Conservation (phyloP, 1,139 yeast genomes). For the Candida tunisiensis region DNA sequence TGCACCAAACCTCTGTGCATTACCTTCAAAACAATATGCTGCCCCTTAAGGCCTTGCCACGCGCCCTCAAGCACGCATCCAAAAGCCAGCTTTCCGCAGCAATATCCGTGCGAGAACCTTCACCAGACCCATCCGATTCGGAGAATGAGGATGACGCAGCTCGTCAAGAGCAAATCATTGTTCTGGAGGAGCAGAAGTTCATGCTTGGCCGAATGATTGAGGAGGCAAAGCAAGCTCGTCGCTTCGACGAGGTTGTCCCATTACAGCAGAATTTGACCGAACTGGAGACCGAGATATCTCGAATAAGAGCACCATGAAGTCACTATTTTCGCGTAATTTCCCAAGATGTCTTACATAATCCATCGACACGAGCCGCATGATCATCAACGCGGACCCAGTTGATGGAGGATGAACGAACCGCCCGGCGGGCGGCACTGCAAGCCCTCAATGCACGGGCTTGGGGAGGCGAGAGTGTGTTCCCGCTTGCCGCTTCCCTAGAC, state of each 20-base stretch:
- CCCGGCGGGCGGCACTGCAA: too few species aligned
- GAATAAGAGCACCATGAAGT: too few species aligned
- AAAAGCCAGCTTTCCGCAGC: too few species aligned
- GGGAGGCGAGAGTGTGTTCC: too few species aligned
- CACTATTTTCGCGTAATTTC: too few species aligned
- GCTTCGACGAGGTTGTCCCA: slow-evolving; percentile 60
- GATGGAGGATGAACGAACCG: too few species aligned
- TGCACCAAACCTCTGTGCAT: slow-evolving; percentile 27
- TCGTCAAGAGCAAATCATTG: slow-evolving; percentile 52
- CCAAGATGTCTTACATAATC: too few species aligned
- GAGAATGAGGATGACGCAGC: slow-evolving; percentile 5
- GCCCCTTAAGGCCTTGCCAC: slow-evolving; percentile 33
- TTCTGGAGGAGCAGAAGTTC: slow-evolving; percentile 68
- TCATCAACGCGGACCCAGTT: too few species aligned
- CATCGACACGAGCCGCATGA: too few species aligned
- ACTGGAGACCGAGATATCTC: slow-evolving; percentile 30
- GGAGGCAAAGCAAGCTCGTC: slow-evolving; percentile 45
- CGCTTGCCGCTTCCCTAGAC: too few species aligned
- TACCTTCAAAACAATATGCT: slow-evolving; percentile 40
- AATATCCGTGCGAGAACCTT: slow-evolving; percentile 5
- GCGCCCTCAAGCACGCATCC: slow-evolving; percentile 18
- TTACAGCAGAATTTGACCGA: slow-evolving; percentile 45
- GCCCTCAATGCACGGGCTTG: too few species aligned
- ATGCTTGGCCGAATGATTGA: slow-evolving; percentile 48
- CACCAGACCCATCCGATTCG: too few species aligned